phyloP scores from a whole-genome alignment of 441 rosid genomes.

The Gossypium davidsonii region DNA sequence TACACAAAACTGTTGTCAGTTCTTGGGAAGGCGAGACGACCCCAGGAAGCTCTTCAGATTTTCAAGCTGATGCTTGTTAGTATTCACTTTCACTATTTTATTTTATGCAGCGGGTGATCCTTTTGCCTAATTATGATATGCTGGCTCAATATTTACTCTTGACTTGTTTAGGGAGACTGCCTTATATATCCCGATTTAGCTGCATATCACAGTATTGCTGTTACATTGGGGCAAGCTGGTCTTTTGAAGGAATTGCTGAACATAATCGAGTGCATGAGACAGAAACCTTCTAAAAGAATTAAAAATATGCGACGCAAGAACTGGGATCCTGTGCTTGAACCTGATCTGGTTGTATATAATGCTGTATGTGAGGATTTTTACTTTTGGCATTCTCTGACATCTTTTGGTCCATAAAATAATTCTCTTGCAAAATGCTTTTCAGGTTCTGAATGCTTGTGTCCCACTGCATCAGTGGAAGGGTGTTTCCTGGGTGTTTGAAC shows the following conservation, averaged over 20 bases:
- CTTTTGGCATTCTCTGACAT: neutral
- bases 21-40: conserved; percentile 65
- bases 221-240: conserved; percentile 85
- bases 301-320: conserved; percentile 42
- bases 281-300: conserved; percentile 47
- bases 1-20: conserved; percentile 82
- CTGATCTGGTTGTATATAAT: conserved; percentile 79
- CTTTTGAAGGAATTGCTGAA: conserved; percentile 60
- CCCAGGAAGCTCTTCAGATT: conserved; percentile 59
- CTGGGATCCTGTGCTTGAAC: conserved; percentile 82
- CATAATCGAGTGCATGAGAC: conserved; percentile 66
- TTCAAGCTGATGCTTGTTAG: conserved; percentile 75
- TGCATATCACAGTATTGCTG: conserved; percentile 71
- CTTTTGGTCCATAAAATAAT: neutral
- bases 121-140: conserved; percentile 5
- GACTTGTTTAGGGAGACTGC: conserved; percentile 55
- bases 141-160: conserved; percentile 26
- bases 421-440: conserved; percentile 16
- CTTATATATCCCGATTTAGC: conserved; percentile 86
- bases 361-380: conserved; percentile 56
- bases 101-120: conserved; percentile 3
- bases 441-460: conserved; percentile 88
- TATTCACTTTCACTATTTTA: conserved; percentile 15
- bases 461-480: conserved; percentile 82
- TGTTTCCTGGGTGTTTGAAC: conserved; percentile 79